Base-by-base conservation (phyloP, 257 asterid genomes). In the Solanum okadae region DNA sequence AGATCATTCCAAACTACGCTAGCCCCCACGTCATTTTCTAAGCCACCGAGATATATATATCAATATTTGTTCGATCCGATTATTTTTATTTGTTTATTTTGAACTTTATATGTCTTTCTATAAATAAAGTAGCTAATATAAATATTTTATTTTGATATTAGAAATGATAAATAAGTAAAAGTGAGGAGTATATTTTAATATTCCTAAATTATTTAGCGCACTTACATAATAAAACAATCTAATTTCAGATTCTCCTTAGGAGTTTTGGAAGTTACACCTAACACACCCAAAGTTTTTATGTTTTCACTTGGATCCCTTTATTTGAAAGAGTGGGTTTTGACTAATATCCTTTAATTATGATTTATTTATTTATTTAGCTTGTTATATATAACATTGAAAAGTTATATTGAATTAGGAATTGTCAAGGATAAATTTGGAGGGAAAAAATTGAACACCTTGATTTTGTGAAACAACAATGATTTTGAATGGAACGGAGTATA, bases 21-120 rank as follows among this genome's bases (percentile, higher is more conserved):
- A 81, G 85, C 83, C 89, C 81, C 49, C 72, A 90, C 95, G 95
- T 94, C 96, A 90, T 91, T 94, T 90, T 94, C 96, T 89, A 72
- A 87, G 94, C 90, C 90, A 92, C 90, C 67, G 25, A 56, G 5
- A 56, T 56, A 20, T 52, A 52, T 49, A 49, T 52, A 52, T 52
- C 23, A 52, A 52, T 52, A 52, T 52, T 6, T 52, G 4, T 52
- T 52, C 63, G 63, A 52, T 52, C 0, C 10, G 23, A 52, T 52
- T 0, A 18, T 56, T 56, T 56, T 56, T 20, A 56, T 20, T 56
- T 20, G 2, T 56, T 56, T 20, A 20, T 56, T 56, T 56, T 56
- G 1, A 20, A 56, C 4, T 56, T 56, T 56, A 56, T 56, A 8
- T 20, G 4, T 56, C 67, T 22, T 20, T 56, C 8, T 0, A 49